Percentiles rank a stretch among this genome's conserved stretches.
Evolutionary conservation across 192 early-diverging fungal genomes (phyloP).

Genomic region (Backusella sp.): DNA sequence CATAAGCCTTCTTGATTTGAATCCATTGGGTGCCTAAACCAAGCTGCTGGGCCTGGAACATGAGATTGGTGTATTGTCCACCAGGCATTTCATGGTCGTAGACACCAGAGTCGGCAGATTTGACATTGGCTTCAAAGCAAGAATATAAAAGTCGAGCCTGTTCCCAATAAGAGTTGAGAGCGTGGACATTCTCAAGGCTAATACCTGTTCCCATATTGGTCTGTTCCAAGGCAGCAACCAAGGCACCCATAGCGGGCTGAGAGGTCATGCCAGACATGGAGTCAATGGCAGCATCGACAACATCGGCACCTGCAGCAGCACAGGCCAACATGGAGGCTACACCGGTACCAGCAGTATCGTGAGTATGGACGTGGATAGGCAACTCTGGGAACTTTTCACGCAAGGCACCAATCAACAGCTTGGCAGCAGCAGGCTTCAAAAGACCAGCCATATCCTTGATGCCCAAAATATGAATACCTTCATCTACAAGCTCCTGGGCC

Average conservation of each 20-base stretch:
- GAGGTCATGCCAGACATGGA: constrained; percentile 93
- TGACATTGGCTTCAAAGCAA: constrained; percentile 91
- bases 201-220: constrained; percentile 85
- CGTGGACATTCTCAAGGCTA: constrained; percentile 67
- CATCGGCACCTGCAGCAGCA: constrained; percentile 91
- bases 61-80: constrained; percentile 95
- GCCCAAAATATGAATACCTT: constrained; percentile 91
- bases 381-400: constrained; percentile 82
- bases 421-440: constrained; percentile 89
- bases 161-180: constrained; percentile 95
- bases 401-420: constrained; percentile 82
- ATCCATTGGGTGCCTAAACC: constrained; percentile 94
- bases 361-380: constrained; percentile 94
- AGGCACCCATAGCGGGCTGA: constrained; percentile 95
- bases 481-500: constrained; percentile 79
- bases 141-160: constrained; percentile 93
- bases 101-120: constrained; percentile 84
- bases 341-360: constrained; percentile 96
- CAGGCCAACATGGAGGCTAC: constrained; percentile 90
- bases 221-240: constrained; percentile 81
- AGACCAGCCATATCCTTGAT: constrained; percentile 98
- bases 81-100: constrained; percentile 98
- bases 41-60: constrained; percentile 95
- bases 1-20: constrained; percentile 88
- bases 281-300: constrained; percentile 91